Evolutionary conservation across 192 early-diverging fungal species (phyloP), one percentile per base, ranked within the genome.

Genomic region (Pilaira anomala): DNA sequence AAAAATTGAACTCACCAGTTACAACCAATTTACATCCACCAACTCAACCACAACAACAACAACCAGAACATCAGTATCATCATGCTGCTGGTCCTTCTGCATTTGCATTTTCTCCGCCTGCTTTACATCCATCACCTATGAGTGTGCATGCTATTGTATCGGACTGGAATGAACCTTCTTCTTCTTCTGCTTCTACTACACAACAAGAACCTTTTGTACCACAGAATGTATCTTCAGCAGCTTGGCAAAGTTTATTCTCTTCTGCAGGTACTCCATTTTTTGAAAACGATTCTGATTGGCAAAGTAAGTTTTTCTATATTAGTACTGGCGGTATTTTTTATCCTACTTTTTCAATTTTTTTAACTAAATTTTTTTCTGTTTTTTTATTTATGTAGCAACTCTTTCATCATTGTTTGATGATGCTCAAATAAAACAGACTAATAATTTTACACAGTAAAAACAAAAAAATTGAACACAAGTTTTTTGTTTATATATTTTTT

Each of bases 211-310:
- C 33, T 5, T 36, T 36, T 36, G 33, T 9, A 6, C 6, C 33
- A 5, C 44, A 46, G 13, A 46, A 46, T 46, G 55, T 41, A 5
- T 33, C 55, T 9, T 21, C 46, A 22, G 49, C 62, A 9, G 48
- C 62, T 3, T 63, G 62, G 62, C 62, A 63, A 39, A 30, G 50
- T 18, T n/a, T 63, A 19, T 63, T 63, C 7, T 36, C 62, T n/a
- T 63, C 49, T 41, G 36, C 62, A 7, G 62, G 29, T 18, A 49
- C 62, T 40, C 62, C 62, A 8, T 52, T 63, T 26, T 29, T 48
- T 14, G 61, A 40, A 26, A 42, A 63, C 14, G 61, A 33, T 7
- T 41, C 48, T 7, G 48, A 63, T 63, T 51, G 48, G 44, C 30
- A 24, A 39, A 21, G 29, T 48, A 33, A 24, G 41, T 39, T 46